Conservation (phyloP, 306 rosid species). For the Argentina anserina region DNA sequence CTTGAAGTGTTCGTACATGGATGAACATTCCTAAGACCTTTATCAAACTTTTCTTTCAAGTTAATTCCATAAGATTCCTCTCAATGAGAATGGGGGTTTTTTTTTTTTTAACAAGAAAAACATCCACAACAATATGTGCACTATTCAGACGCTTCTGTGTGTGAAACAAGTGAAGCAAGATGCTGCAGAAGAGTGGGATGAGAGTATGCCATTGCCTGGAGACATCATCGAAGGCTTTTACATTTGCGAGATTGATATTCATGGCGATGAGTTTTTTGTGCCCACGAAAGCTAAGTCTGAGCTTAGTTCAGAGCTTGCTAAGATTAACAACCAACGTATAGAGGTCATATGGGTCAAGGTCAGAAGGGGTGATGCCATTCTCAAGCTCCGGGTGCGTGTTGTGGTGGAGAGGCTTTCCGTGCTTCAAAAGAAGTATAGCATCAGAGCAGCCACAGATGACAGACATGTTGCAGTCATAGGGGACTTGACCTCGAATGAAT, state of each 20-base stretch:
- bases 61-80: not conserved
- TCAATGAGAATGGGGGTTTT: not conserved
- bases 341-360: constrained; percentile 55
- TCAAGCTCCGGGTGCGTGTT: constrained; percentile 48
- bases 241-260: constrained; percentile 9
- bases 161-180: constrained; percentile 72
- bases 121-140: constrained; percentile 25
- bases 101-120: not conserved
- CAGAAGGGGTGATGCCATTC: constrained; percentile 45
- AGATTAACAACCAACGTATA: constrained; percentile 29
- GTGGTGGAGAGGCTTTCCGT: constrained; percentile 42
- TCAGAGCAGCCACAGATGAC: constrained; percentile 53
- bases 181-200: constrained; percentile 58
- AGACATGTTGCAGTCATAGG: constrained; percentile 56
- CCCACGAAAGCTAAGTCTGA: constrained; percentile 51
- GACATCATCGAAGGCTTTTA: constrained; percentile 62
- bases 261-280: constrained; percentile 32
- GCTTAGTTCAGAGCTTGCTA: constrained; percentile 51
- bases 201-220: constrained; percentile 71
- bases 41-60: not conserved
- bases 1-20: constrained; percentile 24
- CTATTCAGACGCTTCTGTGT: constrained; percentile 39
- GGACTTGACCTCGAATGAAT: constrained; percentile 55
- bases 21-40: constrained; percentile 12
- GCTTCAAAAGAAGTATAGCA: constrained; percentile 44